Conservation (phyloP, 495 filamentous ascomycete species). For the Aspergillus nanangensis region DNA sequence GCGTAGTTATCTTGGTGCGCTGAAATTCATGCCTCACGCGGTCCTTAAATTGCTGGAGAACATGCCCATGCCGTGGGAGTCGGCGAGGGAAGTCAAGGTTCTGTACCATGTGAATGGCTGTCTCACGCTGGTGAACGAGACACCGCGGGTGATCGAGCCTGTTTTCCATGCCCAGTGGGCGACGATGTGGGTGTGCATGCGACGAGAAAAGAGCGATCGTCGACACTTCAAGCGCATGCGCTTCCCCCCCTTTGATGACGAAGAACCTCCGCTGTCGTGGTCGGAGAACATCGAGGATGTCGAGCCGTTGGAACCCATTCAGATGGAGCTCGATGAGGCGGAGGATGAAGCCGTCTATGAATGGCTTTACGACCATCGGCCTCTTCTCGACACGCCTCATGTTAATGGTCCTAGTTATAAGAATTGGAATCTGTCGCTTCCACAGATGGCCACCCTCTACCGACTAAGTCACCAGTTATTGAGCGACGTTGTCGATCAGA, state of each 20-base stretch:
- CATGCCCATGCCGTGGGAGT: constrained; percentile 99
- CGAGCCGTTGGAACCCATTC: constrained; percentile 95
- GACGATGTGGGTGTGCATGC: constrained; percentile 99
- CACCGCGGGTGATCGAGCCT: constrained; percentile 93
- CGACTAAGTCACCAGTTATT: constrained; percentile 87
- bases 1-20: constrained; percentile 90
- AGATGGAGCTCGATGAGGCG: constrained; percentile 97
- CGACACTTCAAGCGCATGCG: constrained; percentile 98
- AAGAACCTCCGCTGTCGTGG: constrained; percentile 96
- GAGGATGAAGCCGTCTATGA: constrained; percentile 89
- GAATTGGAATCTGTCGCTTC: constrained; percentile 87
- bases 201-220: constrained; percentile 94
- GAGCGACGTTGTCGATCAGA: constrained; percentile 89
- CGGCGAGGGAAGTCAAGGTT: constrained; percentile 90
- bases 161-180: constrained; percentile 99
- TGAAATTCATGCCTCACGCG: constrained; percentile 99
- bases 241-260: constrained; percentile 98
- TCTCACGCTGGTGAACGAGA: constrained; percentile 95
- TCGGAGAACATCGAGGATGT: constrained; percentile 99
- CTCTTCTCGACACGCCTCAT: constrained; percentile 85
- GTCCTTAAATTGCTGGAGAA: constrained; percentile 98
- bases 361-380: constrained; percentile 97
- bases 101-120: constrained; percentile 98
- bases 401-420: constrained; percentile 98
- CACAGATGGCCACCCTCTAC: constrained; percentile 94